These are phyloP conservation scores for Coix lacrymajobi DNA, from an alignment of 176 grass and related monocot genomes.

Conservation along the genomic window DNA sequence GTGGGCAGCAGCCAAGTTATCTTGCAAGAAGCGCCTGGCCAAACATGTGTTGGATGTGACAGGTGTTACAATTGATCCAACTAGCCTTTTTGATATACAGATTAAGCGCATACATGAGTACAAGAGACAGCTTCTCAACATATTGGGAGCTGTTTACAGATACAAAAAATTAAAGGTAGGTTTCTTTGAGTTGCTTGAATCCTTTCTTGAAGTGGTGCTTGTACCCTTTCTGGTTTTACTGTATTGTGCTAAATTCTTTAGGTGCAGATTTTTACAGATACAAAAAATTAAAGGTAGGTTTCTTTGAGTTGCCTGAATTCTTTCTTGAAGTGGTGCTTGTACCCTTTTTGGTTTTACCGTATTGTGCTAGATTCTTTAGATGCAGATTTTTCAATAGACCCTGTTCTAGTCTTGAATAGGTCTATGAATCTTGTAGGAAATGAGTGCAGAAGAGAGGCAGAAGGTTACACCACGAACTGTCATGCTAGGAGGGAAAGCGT, in stretches of 20 bases:
- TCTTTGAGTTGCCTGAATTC: background rate
- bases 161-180: constrained; percentile 78
- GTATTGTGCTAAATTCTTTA: constrained; percentile 6
- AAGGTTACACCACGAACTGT: constrained; percentile 60
- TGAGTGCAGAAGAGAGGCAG: constrained; percentile 49
- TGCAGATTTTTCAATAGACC: background rate
- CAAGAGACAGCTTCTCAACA: constrained; percentile 77
- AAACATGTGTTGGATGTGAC: constrained; percentile 64
- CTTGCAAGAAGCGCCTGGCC: constrained; percentile 60
- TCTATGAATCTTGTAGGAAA: constrained; percentile 45
- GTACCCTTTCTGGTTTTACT: background rate
- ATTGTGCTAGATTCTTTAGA: background rate
- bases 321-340: background rate
- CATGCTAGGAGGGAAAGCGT: constrained; percentile 80
- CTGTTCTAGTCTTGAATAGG: constrained; percentile 23
- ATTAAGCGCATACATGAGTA: constrained; percentile 91
- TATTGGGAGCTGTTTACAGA: constrained; percentile 67
- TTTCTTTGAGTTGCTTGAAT: background rate
- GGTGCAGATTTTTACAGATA: constrained; percentile 2
- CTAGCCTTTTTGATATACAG: constrained; percentile 72
- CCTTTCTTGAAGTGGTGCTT: background rate
- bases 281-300: constrained; percentile 68
- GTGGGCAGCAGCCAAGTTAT: constrained; percentile 71
- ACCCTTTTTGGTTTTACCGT: background rate
- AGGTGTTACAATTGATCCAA: constrained; percentile 56